These are phyloP conservation scores for Hypoxylon perforatum DNA, from an alignment of 495 filamentous ascomycete species.

Conservation along the genomic window DNA sequence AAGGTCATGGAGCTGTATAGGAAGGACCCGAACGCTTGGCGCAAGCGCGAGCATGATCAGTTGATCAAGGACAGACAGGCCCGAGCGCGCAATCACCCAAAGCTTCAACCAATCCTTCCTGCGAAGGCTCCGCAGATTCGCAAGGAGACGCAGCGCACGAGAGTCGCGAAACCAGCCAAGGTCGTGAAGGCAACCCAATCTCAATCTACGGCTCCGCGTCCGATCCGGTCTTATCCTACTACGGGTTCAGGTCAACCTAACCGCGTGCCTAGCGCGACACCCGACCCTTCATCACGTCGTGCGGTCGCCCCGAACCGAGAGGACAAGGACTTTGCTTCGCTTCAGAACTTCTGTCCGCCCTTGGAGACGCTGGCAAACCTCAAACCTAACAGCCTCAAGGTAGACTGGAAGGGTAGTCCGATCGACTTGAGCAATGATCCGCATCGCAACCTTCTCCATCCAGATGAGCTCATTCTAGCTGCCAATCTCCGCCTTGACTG, in stretches of 20 bases:
- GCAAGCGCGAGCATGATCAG: conserved; percentile 70
- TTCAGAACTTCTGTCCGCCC: conserved; percentile 83
- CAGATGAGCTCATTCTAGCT: conserved; percentile 81
- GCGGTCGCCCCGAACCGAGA: conserved; percentile 71
- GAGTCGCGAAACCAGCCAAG: conserved; percentile 51
- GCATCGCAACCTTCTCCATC: conserved; percentile 78
- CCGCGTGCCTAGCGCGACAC: conserved; percentile 48
- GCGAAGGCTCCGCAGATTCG: conserved; percentile 46
- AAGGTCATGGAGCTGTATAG: conserved; percentile 69
- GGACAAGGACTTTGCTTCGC: conserved; percentile 84
- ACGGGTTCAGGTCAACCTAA: conserved; percentile 31
- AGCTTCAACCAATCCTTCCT: conserved; percentile 55
- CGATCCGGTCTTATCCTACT: conserved; percentile 40
- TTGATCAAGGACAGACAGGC: conserved; percentile 62
- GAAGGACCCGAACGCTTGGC: conserved; percentile 68
- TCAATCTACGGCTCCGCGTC: conserved; percentile 41
- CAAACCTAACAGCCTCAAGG: conserved; percentile 75
- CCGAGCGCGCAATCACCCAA: conserved; percentile 42
- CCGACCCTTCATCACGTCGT: conserved; percentile 54
- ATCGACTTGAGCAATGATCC: conserved; percentile 85
- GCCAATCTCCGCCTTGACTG: conserved; percentile 85
- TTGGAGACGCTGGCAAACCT: conserved; percentile 67
- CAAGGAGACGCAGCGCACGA: conserved; percentile 48
- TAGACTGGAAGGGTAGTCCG: conserved; percentile 86
- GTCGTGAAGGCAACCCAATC: conserved; percentile 59